Conservation (phyloP, 345 rosid genomes). For the Laguncularia racemosa region DNA sequence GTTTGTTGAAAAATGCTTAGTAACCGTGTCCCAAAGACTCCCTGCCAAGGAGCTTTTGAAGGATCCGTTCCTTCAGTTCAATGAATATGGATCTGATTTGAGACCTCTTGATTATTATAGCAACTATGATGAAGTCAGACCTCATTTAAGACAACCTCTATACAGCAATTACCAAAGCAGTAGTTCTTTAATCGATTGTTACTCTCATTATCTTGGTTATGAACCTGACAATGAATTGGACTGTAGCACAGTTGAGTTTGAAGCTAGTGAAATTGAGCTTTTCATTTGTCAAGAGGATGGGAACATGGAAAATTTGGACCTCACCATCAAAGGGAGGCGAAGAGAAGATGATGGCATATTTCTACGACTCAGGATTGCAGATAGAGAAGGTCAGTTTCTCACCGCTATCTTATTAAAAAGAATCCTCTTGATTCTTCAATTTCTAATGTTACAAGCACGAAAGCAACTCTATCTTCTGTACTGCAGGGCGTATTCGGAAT, state of each 20-base stretch:
- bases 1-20: constrained; percentile 93
- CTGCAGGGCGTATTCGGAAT: constrained; percentile 64
- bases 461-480: constrained; percentile 1
- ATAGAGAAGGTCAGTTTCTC: constrained; percentile 61
- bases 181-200: constrained; percentile 23
- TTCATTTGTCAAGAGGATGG: constrained; percentile 55
- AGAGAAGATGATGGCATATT: constrained; percentile 68
- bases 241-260: constrained; percentile 29
- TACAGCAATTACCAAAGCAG: constrained; percentile 16
- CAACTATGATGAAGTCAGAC: constrained; percentile 32
- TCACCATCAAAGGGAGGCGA: constrained; percentile 71
- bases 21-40: constrained; percentile 65
- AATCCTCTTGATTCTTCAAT: background rate
- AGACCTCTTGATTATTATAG: constrained; percentile 32
- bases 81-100: constrained; percentile 31
- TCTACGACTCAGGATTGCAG: constrained; percentile 74
- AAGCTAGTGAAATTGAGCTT: constrained; percentile 46
- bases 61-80: constrained; percentile 71
- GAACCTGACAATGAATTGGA: constrained; percentile 25
- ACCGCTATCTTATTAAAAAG: background rate
- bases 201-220: constrained; percentile 22
- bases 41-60: constrained; percentile 76
- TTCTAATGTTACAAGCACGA: background rate
- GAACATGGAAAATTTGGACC: constrained; percentile 41
- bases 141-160: constrained; percentile 42